Conservation (phyloP, 163 green algal genomes). For the Chlamydomonas reinhardtii region DNA sequence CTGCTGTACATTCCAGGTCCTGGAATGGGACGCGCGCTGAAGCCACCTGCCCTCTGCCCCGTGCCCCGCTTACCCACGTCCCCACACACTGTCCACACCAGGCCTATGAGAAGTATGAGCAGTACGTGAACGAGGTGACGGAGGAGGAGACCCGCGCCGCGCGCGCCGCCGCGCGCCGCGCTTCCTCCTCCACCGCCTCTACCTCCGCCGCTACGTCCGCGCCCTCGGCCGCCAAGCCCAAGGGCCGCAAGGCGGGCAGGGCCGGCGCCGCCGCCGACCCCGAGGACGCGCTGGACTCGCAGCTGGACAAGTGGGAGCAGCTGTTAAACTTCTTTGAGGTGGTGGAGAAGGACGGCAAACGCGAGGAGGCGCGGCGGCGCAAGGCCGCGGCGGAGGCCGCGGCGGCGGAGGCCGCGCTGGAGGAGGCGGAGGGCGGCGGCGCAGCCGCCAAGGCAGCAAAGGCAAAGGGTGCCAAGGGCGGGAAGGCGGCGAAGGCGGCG, state of each 20-base stretch:
- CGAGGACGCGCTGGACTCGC: constrained; percentile 20
- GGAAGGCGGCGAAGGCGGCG: background rate
- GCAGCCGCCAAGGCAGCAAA: background rate
- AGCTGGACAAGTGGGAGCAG: constrained; percentile 53
- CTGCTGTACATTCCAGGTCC: too few species aligned
- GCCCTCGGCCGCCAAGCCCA: background rate
- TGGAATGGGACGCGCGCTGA: too few species aligned
- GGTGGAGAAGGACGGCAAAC: constrained; percentile 34
- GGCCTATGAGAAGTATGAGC: constrained; percentile 59
- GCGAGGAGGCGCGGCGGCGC: background rate
- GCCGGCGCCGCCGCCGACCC: background rate
- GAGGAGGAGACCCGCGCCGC: constrained; percentile 12
- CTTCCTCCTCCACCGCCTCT: constrained; percentile 5
- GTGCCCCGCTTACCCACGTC: too few species aligned
- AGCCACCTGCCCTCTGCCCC: too few species aligned
- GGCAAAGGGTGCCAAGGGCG: background rate
- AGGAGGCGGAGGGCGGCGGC: background rate
- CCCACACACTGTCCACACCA: background rate
- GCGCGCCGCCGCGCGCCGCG: constrained; percentile 7
- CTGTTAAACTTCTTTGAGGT: constrained; percentile 51
- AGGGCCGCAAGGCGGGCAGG: background rate
- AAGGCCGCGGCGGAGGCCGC: background rate
- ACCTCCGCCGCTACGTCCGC: background rate
- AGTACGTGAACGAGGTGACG: constrained; percentile 46
- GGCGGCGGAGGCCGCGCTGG: background rate